These are phyloP conservation scores for Rhodamnia rubescens DNA, from an alignment of 345 rosid species.

Conservation along the genomic window DNA sequence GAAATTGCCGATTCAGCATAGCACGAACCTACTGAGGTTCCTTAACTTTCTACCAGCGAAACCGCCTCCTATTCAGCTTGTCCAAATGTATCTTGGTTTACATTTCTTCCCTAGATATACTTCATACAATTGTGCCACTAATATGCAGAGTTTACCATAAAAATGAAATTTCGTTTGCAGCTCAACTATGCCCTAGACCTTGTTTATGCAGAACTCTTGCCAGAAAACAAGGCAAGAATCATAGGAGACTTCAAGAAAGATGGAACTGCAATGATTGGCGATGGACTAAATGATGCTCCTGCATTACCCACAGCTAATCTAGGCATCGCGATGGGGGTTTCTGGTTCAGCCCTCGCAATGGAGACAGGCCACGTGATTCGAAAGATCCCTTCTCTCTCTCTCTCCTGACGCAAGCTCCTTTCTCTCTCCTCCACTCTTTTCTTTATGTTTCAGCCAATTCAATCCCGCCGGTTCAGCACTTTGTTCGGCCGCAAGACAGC, in stretches of 20 bases:
- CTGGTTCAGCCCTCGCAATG: constrained; percentile 73
- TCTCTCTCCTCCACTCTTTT: too few species aligned
- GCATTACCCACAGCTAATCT: constrained; percentile 74
- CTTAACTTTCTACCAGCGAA: background rate
- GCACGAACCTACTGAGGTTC: background rate
- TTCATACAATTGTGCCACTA: background rate
- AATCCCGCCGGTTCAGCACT: too few species aligned
- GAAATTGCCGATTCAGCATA: background rate
- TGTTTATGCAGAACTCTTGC: constrained; percentile 61
- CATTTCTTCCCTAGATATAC: background rate
- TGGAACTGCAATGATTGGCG: constrained; percentile 79
- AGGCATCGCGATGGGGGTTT: constrained; percentile 80
- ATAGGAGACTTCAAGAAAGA: constrained; percentile 33
- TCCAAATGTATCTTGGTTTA: background rate
- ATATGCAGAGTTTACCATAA: background rate
- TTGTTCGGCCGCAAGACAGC: too few species aligned
- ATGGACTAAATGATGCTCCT: constrained; percentile 84
- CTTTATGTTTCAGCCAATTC: too few species aligned
- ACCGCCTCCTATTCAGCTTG: background rate
- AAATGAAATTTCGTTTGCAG: constrained; percentile 21
- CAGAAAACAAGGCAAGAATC: constrained; percentile 51
- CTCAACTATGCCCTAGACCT: constrained; percentile 41
- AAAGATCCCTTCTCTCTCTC: too few species aligned
- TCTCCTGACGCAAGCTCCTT: too few species aligned
- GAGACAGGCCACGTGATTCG: constrained; percentile 66